Percentiles rank a stretch among this genome's conserved stretches.
Evolutionary conservation across 176 grass and related monocot species (phyloP).

Genomic region (Carex scoparia): DNA sequence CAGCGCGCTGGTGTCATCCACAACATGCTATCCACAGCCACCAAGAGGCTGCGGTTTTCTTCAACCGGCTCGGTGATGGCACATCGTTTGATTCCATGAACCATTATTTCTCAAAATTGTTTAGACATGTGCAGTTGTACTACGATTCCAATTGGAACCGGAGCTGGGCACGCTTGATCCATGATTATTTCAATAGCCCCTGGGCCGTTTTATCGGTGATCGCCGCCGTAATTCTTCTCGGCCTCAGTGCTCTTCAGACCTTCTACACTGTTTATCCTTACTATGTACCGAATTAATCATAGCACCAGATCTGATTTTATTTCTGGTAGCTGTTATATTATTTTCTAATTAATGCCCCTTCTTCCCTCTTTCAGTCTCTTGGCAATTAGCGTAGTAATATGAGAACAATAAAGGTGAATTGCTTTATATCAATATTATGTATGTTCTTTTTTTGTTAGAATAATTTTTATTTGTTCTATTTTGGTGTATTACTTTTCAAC

Average conservation of each 20-base stretch:
- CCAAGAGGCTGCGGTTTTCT: conserved; percentile 25
- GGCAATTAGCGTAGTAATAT: no score
- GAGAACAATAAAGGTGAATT: neutral
- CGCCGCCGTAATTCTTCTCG: conserved; percentile 3
- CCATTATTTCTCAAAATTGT: conserved; percentile 7
- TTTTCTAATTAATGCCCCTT: no score
- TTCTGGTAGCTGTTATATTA: neutral
- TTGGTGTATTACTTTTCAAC: neutral
- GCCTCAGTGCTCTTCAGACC: conserved; percentile 10
- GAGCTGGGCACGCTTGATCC: conserved; percentile 11
- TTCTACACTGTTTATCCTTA: conserved; percentile 24
- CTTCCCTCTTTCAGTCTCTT: no score
- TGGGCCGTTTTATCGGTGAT: conserved; percentile 19
- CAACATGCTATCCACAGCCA: conserved; percentile 24
- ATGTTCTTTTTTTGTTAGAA: neutral
- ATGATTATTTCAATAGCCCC: conserved; percentile 29
- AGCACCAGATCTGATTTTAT: neutral
- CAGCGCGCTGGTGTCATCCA: conserved; percentile 4
- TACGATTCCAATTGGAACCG: conserved; percentile 19
- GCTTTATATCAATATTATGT: neutral
- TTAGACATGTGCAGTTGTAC: conserved; percentile 14
- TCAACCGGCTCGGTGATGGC: conserved; percentile 21
- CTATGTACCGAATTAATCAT: neutral
- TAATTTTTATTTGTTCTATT: neutral
- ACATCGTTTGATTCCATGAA: neutral